Evolutionary conservation across 1,284 basidiomycete genomes (phyloP).

Genomic region (Microbotryum silenes-acaulis): DNA sequence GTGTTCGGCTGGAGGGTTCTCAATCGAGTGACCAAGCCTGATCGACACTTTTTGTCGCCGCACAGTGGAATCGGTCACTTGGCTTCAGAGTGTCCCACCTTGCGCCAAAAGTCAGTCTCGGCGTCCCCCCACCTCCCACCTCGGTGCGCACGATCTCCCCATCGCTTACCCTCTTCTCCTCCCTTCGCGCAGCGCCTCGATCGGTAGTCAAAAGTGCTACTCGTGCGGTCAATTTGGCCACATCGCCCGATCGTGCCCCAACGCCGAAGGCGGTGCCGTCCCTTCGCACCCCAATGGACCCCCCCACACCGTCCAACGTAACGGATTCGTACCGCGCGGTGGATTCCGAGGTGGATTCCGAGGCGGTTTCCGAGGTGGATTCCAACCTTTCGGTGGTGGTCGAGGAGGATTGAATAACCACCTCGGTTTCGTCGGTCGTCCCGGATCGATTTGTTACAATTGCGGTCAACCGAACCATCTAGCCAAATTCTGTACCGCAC

Average conservation of each 20-base stretch:
- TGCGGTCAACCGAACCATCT: slow-evolving; percentile 74
- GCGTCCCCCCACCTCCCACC: neutral
- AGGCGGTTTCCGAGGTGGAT: slow-evolving; percentile 1
- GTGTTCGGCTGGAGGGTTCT: slow-evolving; percentile 62
- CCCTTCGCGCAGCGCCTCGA: neutral
- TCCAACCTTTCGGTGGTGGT: too few relatives aligned
- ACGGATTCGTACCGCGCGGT: neutral
- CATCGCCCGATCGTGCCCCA: slow-evolving; percentile 61
- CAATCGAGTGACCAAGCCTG: neutral
- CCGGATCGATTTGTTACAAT: slow-evolving; percentile 63
- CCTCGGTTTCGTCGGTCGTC: slow-evolving; percentile 41
- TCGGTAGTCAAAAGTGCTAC: slow-evolving; percentile 2
- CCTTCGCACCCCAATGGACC: neutral
- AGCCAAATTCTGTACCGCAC: slow-evolving; percentile 70
- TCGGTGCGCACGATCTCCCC: neutral
- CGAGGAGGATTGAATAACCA: neutral
- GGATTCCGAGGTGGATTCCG: slow-evolving; percentile 4
- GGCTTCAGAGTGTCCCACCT: slow-evolving; percentile 72
- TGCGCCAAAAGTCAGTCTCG: slow-evolving; percentile 45
- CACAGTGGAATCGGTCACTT: slow-evolving; percentile 34
- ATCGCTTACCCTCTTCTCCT: neutral
- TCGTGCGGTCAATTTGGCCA: slow-evolving; percentile 46
- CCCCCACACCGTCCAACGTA: too few relatives aligned
- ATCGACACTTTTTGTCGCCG: neutral
- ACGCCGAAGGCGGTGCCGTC: neutral